Conservation (phyloP, 2,329 filamentous ascomycete genomes). For the Akanthomyces uredinophilus region DNA sequence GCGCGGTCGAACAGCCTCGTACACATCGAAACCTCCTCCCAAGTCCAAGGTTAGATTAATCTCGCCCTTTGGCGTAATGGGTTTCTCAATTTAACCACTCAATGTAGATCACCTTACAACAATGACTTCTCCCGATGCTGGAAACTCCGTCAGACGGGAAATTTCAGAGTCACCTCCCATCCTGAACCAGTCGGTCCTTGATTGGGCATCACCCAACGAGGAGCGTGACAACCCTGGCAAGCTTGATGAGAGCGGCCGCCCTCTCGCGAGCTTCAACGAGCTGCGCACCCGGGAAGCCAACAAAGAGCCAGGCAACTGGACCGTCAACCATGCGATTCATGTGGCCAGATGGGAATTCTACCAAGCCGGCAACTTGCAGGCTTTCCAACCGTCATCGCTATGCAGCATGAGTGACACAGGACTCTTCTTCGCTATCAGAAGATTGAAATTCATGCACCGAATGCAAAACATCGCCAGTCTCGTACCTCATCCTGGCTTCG, state of each 20-base stretch:
- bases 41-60: not conserved
- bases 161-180: not conserved
- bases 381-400: too few species aligned
- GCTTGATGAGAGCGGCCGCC: accelerated
- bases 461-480: too few species aligned
- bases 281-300: not conserved
- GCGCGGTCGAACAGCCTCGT: too few species aligned
- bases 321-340: not conserved
- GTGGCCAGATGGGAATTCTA: not conserved
- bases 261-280: not conserved
- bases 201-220: not conserved
- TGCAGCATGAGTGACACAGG: too few species aligned
- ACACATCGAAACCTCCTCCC: not conserved
- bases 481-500: too few species aligned
- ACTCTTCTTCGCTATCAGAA: too few species aligned
- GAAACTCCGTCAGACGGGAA: not conserved
- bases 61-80: not conserved
- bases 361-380: not conserved
- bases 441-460: too few species aligned
- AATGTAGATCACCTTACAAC: not conserved
- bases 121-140: not conserved
- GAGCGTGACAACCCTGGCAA: not conserved
- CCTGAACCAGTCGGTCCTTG: not conserved
- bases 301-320: not conserved
- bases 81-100: not conserved